Evolutionary conservation across 768 basidiomycete genomes (phyloP).

Genomic region (Baorangia bicolor): DNA sequence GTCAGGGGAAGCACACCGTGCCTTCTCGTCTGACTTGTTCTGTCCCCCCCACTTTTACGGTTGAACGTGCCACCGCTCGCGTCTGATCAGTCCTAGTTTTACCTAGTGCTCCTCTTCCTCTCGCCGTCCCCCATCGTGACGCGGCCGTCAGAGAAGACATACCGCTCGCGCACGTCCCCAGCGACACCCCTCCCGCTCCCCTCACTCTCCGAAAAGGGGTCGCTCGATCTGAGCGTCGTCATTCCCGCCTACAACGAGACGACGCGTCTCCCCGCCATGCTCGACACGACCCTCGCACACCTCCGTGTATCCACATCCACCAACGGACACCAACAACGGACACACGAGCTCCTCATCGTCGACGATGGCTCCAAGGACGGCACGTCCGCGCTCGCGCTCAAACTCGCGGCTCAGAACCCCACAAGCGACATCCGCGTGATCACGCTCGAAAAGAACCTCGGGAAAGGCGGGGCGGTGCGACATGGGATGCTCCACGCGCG

Average conservation of each 20-base stretch:
- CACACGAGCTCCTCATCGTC: constrained; percentile 80
- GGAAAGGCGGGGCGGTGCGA: constrained; percentile 91
- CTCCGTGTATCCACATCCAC: constrained; percentile 33
- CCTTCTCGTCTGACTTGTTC: constrained; percentile 38
- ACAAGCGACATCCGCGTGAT: constrained; percentile 73
- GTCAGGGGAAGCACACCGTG: constrained; percentile 40
- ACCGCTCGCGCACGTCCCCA: constrained; percentile 55
- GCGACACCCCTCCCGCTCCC: constrained; percentile 55
- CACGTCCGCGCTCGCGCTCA: constrained; percentile 64
- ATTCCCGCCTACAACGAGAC: constrained; percentile 93
- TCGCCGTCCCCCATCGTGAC: constrained; percentile 69
- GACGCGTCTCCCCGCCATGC: constrained; percentile 81
- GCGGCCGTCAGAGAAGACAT: constrained; percentile 65
- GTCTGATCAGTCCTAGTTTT: constrained; percentile 49
- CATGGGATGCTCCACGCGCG: constrained; percentile 87
- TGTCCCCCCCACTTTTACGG: not conserved
- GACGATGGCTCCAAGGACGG: constrained; percentile 87
- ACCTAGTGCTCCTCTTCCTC: constrained; percentile 68
- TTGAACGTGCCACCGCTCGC: not conserved
- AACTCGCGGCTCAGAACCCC: constrained; percentile 56
- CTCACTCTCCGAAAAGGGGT: constrained; percentile 51
- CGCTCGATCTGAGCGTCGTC: constrained; percentile 75
- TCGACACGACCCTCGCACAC: constrained; percentile 69
- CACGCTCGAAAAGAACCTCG: constrained; percentile 74
- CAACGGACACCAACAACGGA: constrained; percentile 20